Evolutionary conservation across 2,329 filamentous ascomycete genomes (phyloP), one percentile per base, ranked within the genome.

Genomic region (Rasamsonia emersonii): DNA sequence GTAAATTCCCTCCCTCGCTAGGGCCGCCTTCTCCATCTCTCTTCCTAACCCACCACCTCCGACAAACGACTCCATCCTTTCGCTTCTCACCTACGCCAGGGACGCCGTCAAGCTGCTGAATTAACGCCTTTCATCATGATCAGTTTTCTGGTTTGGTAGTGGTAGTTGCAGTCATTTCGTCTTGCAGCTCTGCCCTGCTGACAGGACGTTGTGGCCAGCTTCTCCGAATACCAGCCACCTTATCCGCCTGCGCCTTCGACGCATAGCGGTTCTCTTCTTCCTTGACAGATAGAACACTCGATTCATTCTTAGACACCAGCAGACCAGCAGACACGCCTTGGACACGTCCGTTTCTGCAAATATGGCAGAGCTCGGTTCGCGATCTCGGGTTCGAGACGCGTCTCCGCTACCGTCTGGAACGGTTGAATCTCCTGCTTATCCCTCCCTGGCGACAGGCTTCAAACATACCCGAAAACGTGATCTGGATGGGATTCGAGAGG

Each of bases 401-500:
- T 41, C 39, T 15, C 33, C 37, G 17, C 30, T 29, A 14, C 33
- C 21, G 20, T 32, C 30, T 15, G 20, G 30, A 9, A 32, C 30
- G 10, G 15, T 17, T 17, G 33, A 32, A 19, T 28, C 33, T 7
- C 21, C 30, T 16, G 18, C 23, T 17, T 35, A 33, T 31, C 19
- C 31, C 4, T 24, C 39, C 30, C 28, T 30, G 18, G 31, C 24
- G 17, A 10, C 28, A 9, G 28, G 30, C 16, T 30, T 38, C 17
- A 33, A 41, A 16, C 40, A 40, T 15, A 23, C 42, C 9, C 40
- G 24, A 30, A 37, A 34, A 42, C 41, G 40, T 40, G 49, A 47
- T 13, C 56, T 58, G 48, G 46, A 50, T 32, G 46, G 49, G 26
- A 44, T 43, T 36, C 45, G 50, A 32, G 38, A 32, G 20, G 31